Conservation (phyloP, 2,329 filamentous ascomycete genomes). For the Ambrosiella cleistominuta region DNA sequence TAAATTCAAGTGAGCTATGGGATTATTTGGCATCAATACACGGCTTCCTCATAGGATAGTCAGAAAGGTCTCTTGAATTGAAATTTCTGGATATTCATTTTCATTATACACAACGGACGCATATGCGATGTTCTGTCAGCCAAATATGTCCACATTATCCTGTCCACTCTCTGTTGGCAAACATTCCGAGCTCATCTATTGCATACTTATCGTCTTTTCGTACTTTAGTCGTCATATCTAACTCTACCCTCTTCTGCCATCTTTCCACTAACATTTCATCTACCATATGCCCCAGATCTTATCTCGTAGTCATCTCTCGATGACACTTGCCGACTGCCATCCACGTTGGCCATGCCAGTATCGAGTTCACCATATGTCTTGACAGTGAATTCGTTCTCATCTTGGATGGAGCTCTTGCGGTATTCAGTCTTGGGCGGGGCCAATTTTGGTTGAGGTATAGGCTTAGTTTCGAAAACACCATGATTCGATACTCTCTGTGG, state of each 20-base stretch:
- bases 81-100: too few species aligned
- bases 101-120: background rate
- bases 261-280: conserved; percentile 55
- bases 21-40: too few species aligned
- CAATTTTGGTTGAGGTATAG: conserved; percentile 1
- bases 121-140: background rate
- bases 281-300: conserved; percentile 21
- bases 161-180: background rate
- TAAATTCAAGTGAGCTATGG: too few species aligned
- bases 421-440: conserved; percentile 12
- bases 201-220: too few species aligned
- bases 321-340: conserved; percentile 34
- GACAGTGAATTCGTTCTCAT: conserved; percentile 31
- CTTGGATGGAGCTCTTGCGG: conserved; percentile 31
- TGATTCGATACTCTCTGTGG: background rate
- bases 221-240: background rate
- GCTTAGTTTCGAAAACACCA: background rate
- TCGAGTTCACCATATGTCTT: conserved; percentile 44
- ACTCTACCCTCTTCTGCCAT: conserved; percentile 42
- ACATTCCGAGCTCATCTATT: too few species aligned
- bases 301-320: conserved; percentile 38
- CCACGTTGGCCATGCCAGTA: conserved; percentile 30
- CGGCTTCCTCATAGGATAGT: too few species aligned
- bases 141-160: background rate
- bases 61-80: too few species aligned